These are phyloP conservation scores for Penicillium decumbens DNA, from an alignment of 2,329 filamentous ascomycete genomes.

Conservation along the genomic window DNA sequence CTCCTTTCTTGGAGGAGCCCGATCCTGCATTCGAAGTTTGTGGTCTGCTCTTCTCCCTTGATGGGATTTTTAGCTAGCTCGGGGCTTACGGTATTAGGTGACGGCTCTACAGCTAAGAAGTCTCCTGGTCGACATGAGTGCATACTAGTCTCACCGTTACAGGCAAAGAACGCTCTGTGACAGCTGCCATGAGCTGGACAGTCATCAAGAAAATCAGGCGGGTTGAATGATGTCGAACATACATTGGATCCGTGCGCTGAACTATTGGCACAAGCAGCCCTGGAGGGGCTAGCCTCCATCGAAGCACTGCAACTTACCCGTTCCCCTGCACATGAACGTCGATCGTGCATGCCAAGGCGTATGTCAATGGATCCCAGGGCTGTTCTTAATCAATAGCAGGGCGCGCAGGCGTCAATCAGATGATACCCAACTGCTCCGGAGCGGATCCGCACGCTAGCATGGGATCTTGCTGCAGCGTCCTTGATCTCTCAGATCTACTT, in stretches of 20 bases:
- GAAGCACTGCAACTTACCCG: background rate
- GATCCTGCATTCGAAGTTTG: conserved; percentile 10
- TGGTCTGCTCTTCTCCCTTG: conserved; percentile 14
- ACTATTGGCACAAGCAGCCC: conserved; percentile 19
- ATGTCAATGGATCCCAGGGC: conserved; percentile 5
- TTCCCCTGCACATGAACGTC: conserved; percentile 16
- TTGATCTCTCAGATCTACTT: conserved; percentile 20
- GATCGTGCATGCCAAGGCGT: conserved; percentile 17
- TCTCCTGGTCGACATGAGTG: background rate
- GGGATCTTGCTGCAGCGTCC: conserved; percentile 17
- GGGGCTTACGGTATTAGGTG: background rate
- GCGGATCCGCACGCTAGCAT: conserved; percentile 18
- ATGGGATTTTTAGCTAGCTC: background rate
- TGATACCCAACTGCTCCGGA: conserved; percentile 4
- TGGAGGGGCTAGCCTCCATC: background rate
- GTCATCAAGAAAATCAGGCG: conserved; percentile 2
- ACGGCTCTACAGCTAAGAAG: background rate
- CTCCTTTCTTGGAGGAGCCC: background rate
- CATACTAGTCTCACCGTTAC: conserved; percentile 1
- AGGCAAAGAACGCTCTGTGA: background rate
- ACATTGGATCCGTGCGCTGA: conserved; percentile 21
- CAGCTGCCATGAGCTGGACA: conserved; percentile 10
- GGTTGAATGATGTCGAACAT: conserved; percentile 4
- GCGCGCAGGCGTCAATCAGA: conserved; percentile 10
- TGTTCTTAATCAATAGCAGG: background rate